Evolutionary conservation across 2,329 filamentous ascomycete genomes (phyloP), one percentile per base, ranked within the genome.

Genomic region (Paramyrothecium sp.): DNA sequence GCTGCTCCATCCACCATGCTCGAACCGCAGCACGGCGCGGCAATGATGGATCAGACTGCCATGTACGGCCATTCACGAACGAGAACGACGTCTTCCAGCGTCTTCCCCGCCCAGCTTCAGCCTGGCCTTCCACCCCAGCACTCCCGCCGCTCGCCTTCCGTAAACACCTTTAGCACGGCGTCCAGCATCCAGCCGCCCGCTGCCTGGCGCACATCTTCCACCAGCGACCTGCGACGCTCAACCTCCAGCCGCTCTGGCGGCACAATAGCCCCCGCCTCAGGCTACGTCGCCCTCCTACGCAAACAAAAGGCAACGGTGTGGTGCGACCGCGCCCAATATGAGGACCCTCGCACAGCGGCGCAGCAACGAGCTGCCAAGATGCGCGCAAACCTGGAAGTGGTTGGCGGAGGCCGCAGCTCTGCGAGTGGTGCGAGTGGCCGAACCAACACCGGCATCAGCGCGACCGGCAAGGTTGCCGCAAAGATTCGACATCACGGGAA

Each of bases 281-380:
- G 92, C 62, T 99, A 99, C 74, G 95, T 99, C 54, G 93, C 95
- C 38, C 82, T 97, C n/a, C 89, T 99, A 77, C 87, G 95, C 61
- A 94, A 93, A 72, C 95, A 99, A 75, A 98, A 98, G 73, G 95
- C 92, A 33, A 99, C 95, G 0, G 95, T 99, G 4, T 99, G 95
- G 95, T 97, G 93, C 78, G 95, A 98, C 71, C 89, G 93, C 55
- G 85, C 94, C 11, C 95, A 99, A 72, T 88, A 91, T 60, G 92
- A 98, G 74, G 95, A 99, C 71, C 91, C 94, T 1, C 85, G 92
- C 53, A 78, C 95, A 57, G 78, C 89, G 3, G 92, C 92, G 26
- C 89, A 93, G 67, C 92, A 96, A 72, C 86, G 90, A 57, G 89
- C 90, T 41, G 95, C 93, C 58, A 96, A 95, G 79, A 87, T 91